Conservation (phyloP, 345 rosid genomes). For the Aquilaria sinensis region DNA sequence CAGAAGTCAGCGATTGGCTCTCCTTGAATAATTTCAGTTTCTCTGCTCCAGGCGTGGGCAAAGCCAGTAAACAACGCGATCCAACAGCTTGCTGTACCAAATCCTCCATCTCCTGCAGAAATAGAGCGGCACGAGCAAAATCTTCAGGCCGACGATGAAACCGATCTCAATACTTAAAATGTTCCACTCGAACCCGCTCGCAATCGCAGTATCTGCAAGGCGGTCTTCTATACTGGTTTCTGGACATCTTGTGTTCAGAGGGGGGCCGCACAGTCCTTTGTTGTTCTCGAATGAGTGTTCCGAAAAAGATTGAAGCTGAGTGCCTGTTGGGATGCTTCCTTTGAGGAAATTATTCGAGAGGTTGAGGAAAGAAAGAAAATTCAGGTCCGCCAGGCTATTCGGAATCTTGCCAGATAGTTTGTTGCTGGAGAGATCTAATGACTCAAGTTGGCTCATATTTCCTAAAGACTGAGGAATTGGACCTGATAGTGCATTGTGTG, state of each 20-base stretch:
- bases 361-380: slow-evolving; percentile 26
- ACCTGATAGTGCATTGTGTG: slow-evolving; percentile 19
- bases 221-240: not conserved
- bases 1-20: no score
- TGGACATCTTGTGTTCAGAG: not conserved
- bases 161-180: not conserved
- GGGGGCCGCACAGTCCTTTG: slow-evolving; percentile 22
- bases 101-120: slow-evolving; percentile 8
- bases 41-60: not conserved
- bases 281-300: slow-evolving; percentile 17
- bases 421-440: slow-evolving; percentile 32
- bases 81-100: not conserved
- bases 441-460: slow-evolving; percentile 13
- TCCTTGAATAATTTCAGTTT: no score
- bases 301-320: slow-evolving; percentile 24
- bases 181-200: not conserved
- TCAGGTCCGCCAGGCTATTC: slow-evolving; percentile 9
- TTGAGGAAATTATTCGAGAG: slow-evolving; percentile 22
- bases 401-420: slow-evolving; percentile 22
- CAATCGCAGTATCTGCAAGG: not conserved
- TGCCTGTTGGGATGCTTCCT: slow-evolving; percentile 22
- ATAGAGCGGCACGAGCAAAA: slow-evolving; percentile 1
- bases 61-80: not conserved
- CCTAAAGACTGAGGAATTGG: slow-evolving; percentile 16
- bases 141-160: slow-evolving; percentile 1